These are phyloP conservation scores for Curvularia lunata DNA, from an alignment of 2,329 filamentous ascomycete genomes.

Conservation along the genomic window DNA sequence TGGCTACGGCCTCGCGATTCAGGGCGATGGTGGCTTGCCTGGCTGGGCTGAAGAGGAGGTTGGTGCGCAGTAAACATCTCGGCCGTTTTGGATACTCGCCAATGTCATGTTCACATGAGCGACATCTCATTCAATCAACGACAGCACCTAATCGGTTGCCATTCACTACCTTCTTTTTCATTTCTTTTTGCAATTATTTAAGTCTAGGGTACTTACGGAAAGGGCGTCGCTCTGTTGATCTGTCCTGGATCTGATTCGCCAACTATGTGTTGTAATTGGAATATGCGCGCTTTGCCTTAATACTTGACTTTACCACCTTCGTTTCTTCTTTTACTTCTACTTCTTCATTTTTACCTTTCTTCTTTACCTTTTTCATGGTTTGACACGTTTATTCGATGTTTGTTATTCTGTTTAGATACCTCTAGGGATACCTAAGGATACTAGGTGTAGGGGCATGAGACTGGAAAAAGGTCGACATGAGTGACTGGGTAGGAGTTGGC, in stretches of 20 bases:
- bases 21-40: conserved; percentile 63
- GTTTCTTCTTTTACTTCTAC: conserved; percentile 17
- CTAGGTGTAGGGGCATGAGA: conserved; percentile 11
- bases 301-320: conserved; percentile 29
- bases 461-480: conserved; percentile 14
- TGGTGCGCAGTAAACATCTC: conserved; percentile 56
- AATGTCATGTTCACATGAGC: conserved; percentile 33
- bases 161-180: background rate
- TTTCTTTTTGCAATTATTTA: conserved; percentile 10
- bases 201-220: conserved; percentile 15
- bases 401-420: conserved; percentile 33
- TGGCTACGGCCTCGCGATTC: conserved; percentile 65
- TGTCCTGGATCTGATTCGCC: conserved; percentile 22
- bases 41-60: conserved; percentile 71
- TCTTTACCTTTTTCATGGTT: conserved; percentile 2
- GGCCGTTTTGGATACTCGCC: background rate
- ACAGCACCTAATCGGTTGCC: background rate
- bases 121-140: conserved; percentile 31
- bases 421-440: conserved; percentile 26
- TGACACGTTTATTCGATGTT: conserved; percentile 6
- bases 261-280: conserved; percentile 34
- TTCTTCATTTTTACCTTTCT: conserved; percentile 7
- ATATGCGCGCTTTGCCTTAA: conserved; percentile 21
- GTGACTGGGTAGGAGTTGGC: conserved; percentile 8
- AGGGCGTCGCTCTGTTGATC: conserved; percentile 17